These are phyloP conservation scores for Balamuthia mandrillaris DNA, from an alignment of 208 protist species.

Conservation along the genomic window DNA sequence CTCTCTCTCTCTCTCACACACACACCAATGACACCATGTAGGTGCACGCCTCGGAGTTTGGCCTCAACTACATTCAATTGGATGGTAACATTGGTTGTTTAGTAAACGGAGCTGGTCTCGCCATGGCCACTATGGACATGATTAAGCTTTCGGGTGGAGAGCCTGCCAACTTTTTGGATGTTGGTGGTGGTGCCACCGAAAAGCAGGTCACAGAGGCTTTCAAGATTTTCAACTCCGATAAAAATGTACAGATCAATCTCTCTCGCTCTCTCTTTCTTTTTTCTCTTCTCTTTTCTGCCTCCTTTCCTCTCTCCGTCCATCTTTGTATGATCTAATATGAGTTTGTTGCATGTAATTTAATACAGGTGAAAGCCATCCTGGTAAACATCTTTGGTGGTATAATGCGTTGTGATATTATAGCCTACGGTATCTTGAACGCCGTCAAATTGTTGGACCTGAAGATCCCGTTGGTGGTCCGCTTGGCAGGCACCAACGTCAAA, in stretches of 20 bases:
- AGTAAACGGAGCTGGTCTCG: constrained; percentile 97
- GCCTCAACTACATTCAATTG: constrained; percentile 98
- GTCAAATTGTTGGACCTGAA: constrained; percentile 77
- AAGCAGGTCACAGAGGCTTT: constrained; percentile 93
- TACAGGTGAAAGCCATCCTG: constrained; percentile 84
- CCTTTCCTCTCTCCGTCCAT: background rate
- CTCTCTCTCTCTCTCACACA: no score
- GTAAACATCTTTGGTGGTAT: constrained; percentile 99
- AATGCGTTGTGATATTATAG: constrained; percentile 97
- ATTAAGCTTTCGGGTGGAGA: constrained; percentile 94
- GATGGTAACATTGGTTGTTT: constrained; percentile 96
- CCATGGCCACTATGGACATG: constrained; percentile 99
- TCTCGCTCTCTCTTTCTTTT: background rate
- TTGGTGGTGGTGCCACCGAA: constrained; percentile 85
- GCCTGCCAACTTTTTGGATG: constrained; percentile 99
- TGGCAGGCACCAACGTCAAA: constrained; percentile 91
- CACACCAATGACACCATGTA: no score
- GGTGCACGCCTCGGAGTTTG: constrained; percentile 90
- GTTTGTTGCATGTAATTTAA: background rate
- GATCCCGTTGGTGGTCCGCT: constrained; percentile 85
- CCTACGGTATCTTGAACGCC: constrained; percentile 90
- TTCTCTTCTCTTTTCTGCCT: background rate
- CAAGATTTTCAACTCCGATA: constrained; percentile 87
- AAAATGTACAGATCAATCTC: constrained; percentile 37
- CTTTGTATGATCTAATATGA: background rate